Evolutionary conservation across 2,329 filamentous ascomycete species (phyloP), one percentile per base, ranked within the genome.

Genomic region (Talaromyces pinophilus): DNA sequence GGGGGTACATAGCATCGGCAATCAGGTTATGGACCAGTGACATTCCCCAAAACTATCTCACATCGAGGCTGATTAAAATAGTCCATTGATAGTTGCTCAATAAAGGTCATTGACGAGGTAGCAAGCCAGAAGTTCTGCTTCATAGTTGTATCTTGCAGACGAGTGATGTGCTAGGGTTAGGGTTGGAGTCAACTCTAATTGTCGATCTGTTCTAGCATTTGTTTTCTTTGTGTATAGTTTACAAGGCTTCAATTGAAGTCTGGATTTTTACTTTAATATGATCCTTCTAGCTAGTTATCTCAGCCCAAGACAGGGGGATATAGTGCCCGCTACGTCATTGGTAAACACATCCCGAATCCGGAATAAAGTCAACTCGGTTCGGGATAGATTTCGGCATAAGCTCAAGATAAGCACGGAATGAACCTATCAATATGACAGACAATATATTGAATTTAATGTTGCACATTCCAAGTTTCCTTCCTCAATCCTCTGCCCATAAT

Each of bases 321-420:
- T 52, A 52, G 13, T 17, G 28, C 22, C 48, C 17, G 33, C 54
- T 55, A 10, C 5, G 8, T 19, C 11, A 57, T 57, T 38, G 54
- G 54, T 22, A n/a, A 25, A 57, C 10, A 38, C 5, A 57, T 57
- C 17, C 54, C 54, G 54, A 38, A 25, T 33, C 13, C 54, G 54
- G 54, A 25, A 57, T 57, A 57, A 38, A 38, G 54, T 57, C 54
- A 57, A 25, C 54, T 22, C 54, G 17, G 28, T 38, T 57, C 54
- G 54, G 54, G 2, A 40, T 57, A 40, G 30, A 55, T 55, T 55
- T 55, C 52, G 52, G 52, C 1, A 19, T 55, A 19, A 35, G n/a
- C 11, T 13, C 3, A 25, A 40, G n/a, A 57, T 57, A 15, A 40
- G n/a, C 10, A 38, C 33, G 54, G n/a, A 57, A 38, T 28, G 6